These are phyloP conservation scores for Aspergillus felis DNA, from an alignment of 2,329 filamentous ascomycete genomes.

Conservation along the genomic window DNA sequence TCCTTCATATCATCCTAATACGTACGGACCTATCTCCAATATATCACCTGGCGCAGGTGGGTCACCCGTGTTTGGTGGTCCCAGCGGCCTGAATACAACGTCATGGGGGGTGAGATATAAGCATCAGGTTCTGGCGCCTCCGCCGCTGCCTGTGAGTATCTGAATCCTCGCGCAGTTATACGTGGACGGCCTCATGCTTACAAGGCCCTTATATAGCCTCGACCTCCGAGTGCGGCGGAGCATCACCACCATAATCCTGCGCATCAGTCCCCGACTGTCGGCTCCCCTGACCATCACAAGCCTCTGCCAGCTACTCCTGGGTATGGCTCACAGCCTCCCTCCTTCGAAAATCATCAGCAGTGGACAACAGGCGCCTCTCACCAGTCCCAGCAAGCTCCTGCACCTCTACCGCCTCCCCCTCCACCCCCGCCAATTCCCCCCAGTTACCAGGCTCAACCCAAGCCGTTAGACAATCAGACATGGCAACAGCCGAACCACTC, in stretches of 20 bases:
- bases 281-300: conserved; percentile 16
- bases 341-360: conserved; percentile 12
- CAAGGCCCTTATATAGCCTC: conserved; percentile 25
- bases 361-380: conserved; percentile 22
- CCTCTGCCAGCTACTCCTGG: conserved; percentile 14
- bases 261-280: conserved; percentile 15
- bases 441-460: conserved; percentile 31
- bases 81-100: conserved; percentile 27
- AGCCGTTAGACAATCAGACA: conserved; percentile 22
- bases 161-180: not conserved
- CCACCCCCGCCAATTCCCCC: conserved; percentile 38
- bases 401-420: conserved; percentile 20
- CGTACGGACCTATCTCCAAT: conserved; percentile 33
- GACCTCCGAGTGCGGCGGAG: conserved; percentile 31
- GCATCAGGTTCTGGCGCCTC: conserved; percentile 23
- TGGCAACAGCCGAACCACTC: conserved; percentile 24
- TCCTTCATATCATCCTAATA: conserved; percentile 30
- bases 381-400: conserved; percentile 16
- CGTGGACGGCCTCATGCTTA: conserved; percentile 6
- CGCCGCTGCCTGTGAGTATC: conserved; percentile 36
- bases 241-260: conserved; percentile 14
- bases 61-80: conserved; percentile 16
- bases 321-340: conserved; percentile 12
- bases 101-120: conserved; percentile 44
- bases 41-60: conserved; percentile 12